Percentiles rank a stretch among this genome's conserved stretches.
Conservation (phyloP, 2,329 filamentous ascomycete genomes). For the Aquanectria penicillioides region DNA sequence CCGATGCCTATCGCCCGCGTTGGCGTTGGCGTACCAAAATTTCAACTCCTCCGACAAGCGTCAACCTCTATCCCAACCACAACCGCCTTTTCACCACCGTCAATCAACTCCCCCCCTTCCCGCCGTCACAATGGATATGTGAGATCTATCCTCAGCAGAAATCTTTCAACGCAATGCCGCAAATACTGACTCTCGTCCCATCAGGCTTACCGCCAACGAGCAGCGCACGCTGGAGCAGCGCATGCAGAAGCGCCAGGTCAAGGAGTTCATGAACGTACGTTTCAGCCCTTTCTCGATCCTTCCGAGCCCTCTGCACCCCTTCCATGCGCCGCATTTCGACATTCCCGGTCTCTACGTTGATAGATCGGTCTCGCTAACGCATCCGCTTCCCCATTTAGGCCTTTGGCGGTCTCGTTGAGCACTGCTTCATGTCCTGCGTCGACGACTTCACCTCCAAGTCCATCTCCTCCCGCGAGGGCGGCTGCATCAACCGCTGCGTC, state of each 20-base stretch:
- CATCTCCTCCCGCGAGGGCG: constrained; percentile 85
- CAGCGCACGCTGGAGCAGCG: constrained; percentile 93
- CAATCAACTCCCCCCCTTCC: constrained; percentile 10
- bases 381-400: constrained; percentile 40
- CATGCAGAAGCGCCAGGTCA: constrained; percentile 98
- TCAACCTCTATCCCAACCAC: constrained; percentile 22
- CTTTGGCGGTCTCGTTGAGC: constrained; percentile 66
- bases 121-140: constrained; percentile 45
- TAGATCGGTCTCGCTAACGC: neutral
- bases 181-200: constrained; percentile 27
- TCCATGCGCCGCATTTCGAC: neutral
- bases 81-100: constrained; percentile 17
- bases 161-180: neutral
- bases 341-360: neutral
- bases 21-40: constrained; percentile 40
- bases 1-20: constrained; percentile 30
- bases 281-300: constrained; percentile 15
- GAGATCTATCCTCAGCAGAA: neutral
- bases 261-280: constrained; percentile 97
- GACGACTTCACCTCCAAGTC: constrained; percentile 99
- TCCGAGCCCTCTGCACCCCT: neutral
- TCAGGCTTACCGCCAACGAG: constrained; percentile 77
- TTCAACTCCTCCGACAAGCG: constrained; percentile 35
- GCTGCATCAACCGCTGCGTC: constrained; percentile 93
- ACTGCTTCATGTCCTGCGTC: constrained; percentile 97